Base-by-base conservation (phyloP, 75 land plant genomes). In the Ceratopteris richardii region DNA sequence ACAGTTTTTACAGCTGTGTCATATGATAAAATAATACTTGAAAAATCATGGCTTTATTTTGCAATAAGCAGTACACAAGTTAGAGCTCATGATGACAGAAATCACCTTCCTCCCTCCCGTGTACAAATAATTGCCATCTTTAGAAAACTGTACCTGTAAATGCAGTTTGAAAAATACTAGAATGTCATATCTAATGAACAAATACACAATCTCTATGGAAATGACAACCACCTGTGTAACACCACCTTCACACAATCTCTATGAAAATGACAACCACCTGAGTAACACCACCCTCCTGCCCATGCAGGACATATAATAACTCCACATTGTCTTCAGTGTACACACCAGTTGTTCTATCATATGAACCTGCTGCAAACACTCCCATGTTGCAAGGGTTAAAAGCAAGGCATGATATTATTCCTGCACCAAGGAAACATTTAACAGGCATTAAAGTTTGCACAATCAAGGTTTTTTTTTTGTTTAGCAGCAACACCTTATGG, bases 211-310 rank as follows among this genome's bases (percentile, higher is more conserved):
- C n/a, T n/a, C n/a, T n/a, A 33, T 33, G 9, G 3, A 33, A 33
- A 33, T 33, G 37, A 33, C 37, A 9, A 69, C 50, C 68, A 93
- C 98, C 80, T 93, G 95, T n/a, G 99, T 95, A 56, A 95, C 76
- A 31, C 99, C 99, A 67, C 99, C 99, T 64, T 70, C 75, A n/a
- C n/a, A n/a, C n/a, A n/a, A n/a, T n/a, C n/a, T n/a, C n/a, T n/a
- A 33, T 33, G 9, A 4, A 33, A 33, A 33, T 33, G 37, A 33
- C 37, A 9, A 69, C 50, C 68, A 93, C 98, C 80, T 93, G 95
- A 16, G 99, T 95, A 56, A 95, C 76, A 31, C 99, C 99, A 67
- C 99, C 99, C 62, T 70, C 75, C 72, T 95, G 99, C 1, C 99
- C 99, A 79, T 95, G 92, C 39, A 95, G 63, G 24, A 95, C 77